Base-by-base conservation (phyloP, 2,329 filamentous ascomycete genomes). In the Aspergillus fijiensis region DNA sequence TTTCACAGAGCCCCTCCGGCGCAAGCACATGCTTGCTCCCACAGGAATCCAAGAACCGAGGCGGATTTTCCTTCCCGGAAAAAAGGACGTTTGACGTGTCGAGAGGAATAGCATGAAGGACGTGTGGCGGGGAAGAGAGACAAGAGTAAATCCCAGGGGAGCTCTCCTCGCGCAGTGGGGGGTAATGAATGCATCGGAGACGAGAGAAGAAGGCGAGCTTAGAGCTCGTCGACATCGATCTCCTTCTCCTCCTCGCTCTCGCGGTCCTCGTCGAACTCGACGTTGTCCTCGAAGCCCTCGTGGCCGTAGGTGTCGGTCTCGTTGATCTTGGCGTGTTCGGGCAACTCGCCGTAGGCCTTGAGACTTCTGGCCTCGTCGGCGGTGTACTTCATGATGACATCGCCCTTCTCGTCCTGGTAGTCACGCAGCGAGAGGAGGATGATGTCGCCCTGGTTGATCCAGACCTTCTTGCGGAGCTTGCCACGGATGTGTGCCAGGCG, bases 401-500 rank as follows among this genome's bases (percentile, higher is more conserved):
- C 91, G 70, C 90, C 91, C 82, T 96, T 96, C 81, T 94, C 90
- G 80, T 95, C 91, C 77, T 96, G 92, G 82, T 96, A 96, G 79
- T 96, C 92, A 70, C 92, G 90, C 63, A 96, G 88, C 39, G 89
- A 93, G 63, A 94, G 84, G 50, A 94, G 86, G 77, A 94, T 93
- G 77, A 96, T 96, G 77, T 96, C 92, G 75, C 92, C 92, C 82
- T 96, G 92, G 85, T 96, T 97, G 85, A 97, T 97, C 92, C 92
- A 97, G 79, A 98, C 95, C 87, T 99, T 99, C 87, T 99, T 99
- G 74, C 95, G 89, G 73, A 99, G 90, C 82, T 99, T 98, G 81
- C 94, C 94, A 66, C 94, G 92, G 72, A 91, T 92, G 77, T 94
- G 89, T 66, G 89, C 91, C 47, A 92, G 86, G 62, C 92, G 88